Evolutionary conservation across 2,329 filamentous ascomycete species (phyloP).

Genomic region (Colletotrichum melonis): DNA sequence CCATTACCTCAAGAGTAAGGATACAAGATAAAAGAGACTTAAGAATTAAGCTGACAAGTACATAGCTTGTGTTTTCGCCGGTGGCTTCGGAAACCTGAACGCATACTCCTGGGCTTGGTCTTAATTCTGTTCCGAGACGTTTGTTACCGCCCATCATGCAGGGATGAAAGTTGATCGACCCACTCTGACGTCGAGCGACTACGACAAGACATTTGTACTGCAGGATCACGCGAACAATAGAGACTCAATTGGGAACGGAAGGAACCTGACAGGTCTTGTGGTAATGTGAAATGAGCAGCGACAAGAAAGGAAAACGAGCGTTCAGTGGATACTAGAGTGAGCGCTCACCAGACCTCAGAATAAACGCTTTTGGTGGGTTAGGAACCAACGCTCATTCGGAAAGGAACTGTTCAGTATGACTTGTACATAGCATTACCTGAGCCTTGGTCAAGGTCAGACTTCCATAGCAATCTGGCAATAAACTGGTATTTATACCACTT

Average conservation of each 20-base stretch:
- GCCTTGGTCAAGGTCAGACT: too few relatives aligned
- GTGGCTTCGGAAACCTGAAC: neutral
- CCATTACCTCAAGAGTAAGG: neutral
- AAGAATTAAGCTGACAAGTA: neutral
- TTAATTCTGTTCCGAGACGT: neutral
- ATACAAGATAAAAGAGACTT: neutral
- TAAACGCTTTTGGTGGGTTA: too few relatives aligned
- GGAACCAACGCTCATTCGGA: too few relatives aligned
- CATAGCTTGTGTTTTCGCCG: neutral
- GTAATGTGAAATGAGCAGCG: too few relatives aligned
- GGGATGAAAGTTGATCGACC: neutral
- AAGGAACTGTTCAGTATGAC: too few relatives aligned
- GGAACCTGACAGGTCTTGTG: neutral
- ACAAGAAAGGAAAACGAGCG: too few relatives aligned
- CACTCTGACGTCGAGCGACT: neutral
- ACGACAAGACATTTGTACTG: neutral
- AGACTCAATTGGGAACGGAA: neutral
- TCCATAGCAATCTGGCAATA: too few relatives aligned
- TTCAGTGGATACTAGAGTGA: too few relatives aligned
- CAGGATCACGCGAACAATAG: neutral
- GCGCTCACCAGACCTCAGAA: too few relatives aligned
- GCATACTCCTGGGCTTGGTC: neutral
- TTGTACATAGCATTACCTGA: too few relatives aligned
- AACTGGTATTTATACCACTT: too few relatives aligned
- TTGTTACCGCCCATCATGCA: neutral